Conservation (phyloP, 805 yeast genomes). For the Wickerhamomyces xylosicus region DNA sequence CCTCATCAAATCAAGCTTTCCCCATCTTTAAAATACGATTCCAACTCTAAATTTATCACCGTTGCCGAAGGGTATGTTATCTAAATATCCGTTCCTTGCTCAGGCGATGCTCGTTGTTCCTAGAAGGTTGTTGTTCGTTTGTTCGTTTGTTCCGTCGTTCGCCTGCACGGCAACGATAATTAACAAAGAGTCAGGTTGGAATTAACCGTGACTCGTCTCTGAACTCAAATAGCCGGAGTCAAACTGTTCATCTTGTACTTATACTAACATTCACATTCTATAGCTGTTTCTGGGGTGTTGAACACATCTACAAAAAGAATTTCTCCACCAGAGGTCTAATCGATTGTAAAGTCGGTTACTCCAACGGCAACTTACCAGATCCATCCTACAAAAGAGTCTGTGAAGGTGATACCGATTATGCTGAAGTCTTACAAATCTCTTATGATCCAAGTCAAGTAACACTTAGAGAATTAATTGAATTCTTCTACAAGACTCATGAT, state of each 20-base stretch:
- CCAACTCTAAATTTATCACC: neutral
- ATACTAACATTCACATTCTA: no score
- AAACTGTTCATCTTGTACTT: no score
- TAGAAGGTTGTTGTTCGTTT: no score
- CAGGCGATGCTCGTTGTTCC: no score
- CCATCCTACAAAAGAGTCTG: constrained; percentile 72
- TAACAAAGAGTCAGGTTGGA: no score
- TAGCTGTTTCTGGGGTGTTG: constrained; percentile 93
- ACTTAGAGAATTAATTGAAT: constrained; percentile 56
- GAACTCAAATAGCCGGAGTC: no score
- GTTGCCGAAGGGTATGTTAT: neutral
- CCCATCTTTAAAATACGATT: neutral
- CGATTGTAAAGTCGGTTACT: constrained; percentile 82
- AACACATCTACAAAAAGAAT: constrained; percentile 67
- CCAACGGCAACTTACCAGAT: constrained; percentile 52
- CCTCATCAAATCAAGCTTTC: no score
- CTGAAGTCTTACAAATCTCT: constrained; percentile 77
- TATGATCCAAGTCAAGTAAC: constrained; percentile 62
- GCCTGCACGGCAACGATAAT: no score
- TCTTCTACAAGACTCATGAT: constrained; percentile 88
- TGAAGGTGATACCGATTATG: constrained; percentile 56
- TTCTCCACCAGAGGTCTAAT: constrained; percentile 50
- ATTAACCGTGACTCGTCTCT: no score
- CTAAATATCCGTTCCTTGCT: no score
- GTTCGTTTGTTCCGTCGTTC: no score